Evolutionary conservation across 345 rosid genomes (phyloP).

Genomic region (Microthlaspi erraticum): DNA sequence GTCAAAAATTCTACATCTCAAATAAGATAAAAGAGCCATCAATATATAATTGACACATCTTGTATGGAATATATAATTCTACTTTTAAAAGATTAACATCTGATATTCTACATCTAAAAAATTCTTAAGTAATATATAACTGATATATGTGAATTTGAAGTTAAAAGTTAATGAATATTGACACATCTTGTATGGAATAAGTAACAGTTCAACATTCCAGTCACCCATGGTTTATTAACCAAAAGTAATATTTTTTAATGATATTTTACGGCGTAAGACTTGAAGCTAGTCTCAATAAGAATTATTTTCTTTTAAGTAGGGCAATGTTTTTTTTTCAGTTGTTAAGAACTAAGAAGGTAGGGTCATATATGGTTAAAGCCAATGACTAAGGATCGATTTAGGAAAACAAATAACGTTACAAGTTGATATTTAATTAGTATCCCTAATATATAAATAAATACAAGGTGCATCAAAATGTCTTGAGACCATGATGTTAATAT

Average conservation of each 20-base stretch:
- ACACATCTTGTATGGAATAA: no score
- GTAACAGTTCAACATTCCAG: no score
- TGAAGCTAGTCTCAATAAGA: constrained; percentile 8
- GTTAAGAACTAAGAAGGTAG: constrained; percentile 26
- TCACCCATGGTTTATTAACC: background rate
- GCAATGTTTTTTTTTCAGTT: background rate
- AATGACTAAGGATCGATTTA: constrained; percentile 19
- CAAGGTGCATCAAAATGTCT: constrained; percentile 34
- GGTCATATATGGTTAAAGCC: constrained; percentile 28
- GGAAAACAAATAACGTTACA: constrained; percentile 20
- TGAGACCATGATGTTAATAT: constrained; percentile 37
- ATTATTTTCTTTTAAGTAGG: constrained; percentile 15
- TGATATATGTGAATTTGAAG: no score
- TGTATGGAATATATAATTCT: no score
- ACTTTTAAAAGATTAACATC: no score
- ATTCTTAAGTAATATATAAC: no score
- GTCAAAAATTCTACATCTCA: background rate
- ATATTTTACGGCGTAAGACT: constrained; percentile 10
- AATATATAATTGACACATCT: no score
- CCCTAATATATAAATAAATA: constrained; percentile 3
- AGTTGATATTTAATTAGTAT: constrained; percentile 27
- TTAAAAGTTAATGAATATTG: no score
- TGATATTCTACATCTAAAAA: no score
- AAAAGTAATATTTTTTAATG: background rate
- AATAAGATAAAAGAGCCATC: background rate